Percentiles rank a stretch among this genome's conserved stretches.
Evolutionary conservation across 495 filamentous ascomycete species (phyloP).

Genomic region (Clohesyomyces aquaticus): DNA sequence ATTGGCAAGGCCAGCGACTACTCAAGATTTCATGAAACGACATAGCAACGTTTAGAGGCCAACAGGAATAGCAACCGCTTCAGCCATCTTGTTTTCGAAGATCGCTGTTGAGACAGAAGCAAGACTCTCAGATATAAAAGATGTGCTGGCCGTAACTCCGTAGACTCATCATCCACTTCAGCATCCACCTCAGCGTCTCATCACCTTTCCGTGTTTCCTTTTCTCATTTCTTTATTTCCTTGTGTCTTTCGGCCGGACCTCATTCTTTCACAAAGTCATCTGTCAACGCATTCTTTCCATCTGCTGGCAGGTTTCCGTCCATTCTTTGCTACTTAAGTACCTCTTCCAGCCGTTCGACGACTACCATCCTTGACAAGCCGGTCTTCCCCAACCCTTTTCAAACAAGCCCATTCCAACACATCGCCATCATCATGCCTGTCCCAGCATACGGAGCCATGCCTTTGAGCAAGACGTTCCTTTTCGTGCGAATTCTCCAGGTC

Average conservation of each 20-base stretch:
- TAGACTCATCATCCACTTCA: conserved; percentile 35
- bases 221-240: conserved; percentile 37
- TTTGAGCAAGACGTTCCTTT: conserved; percentile 75
- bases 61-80: conserved; percentile 38
- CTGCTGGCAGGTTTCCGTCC: conserved; percentile 42
- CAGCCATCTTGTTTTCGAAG: conserved; percentile 29
- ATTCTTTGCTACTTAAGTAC: conserved; percentile 33
- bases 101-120: conserved; percentile 18
- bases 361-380: conserved; percentile 24
- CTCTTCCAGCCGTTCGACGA: conserved; percentile 25
- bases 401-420: conserved; percentile 4
- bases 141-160: conserved; percentile 12
- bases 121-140: conserved; percentile 39
- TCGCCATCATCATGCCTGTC: conserved; percentile 50
- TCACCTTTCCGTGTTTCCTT: conserved; percentile 40
- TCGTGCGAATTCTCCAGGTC: conserved; percentile 71
- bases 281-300: conserved; percentile 37
- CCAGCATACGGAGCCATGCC: conserved; percentile 65
- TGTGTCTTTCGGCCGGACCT: conserved; percentile 33
- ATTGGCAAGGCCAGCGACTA: conserved; percentile 41
- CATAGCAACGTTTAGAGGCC: conserved; percentile 2
- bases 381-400: conserved; percentile 24
- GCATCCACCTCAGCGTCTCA: conserved; percentile 29
- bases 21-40: conserved; percentile 40
- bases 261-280: conserved; percentile 41